These are phyloP conservation scores for Wickerhamiella azyma DNA, from an alignment of 805 yeast genomes.

Conservation along the genomic window DNA sequence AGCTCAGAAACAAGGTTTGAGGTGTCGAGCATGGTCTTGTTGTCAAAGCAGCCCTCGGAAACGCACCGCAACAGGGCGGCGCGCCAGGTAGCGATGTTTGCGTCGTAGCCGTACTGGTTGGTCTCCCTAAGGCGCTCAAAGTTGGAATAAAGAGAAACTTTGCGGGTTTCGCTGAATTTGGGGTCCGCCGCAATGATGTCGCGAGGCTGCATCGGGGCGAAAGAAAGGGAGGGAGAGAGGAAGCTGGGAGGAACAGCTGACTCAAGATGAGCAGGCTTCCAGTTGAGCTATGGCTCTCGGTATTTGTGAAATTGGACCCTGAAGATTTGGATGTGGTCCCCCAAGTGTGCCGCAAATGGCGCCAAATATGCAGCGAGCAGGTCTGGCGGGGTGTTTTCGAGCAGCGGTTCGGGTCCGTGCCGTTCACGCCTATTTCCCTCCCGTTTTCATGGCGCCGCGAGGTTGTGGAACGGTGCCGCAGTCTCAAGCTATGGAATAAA, in stretches of 20 bases:
- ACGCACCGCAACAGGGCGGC: constrained; percentile 24
- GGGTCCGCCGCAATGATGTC: constrained; percentile 18
- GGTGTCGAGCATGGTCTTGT: constrained; percentile 20
- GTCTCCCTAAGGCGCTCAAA: constrained; percentile 31
- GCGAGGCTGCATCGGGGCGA: constrained; percentile 1
- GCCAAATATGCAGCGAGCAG: constrained; percentile 19
- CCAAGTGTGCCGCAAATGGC: constrained; percentile 23
- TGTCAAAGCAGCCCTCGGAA: constrained; percentile 19
- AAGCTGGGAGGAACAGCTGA: not conserved
- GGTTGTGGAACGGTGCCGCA: constrained; percentile 17
- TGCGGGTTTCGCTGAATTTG: constrained; percentile 29
- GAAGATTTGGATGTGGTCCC: constrained; percentile 18
- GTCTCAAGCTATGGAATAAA: constrained; percentile 21
- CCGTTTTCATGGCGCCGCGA: constrained; percentile 23
- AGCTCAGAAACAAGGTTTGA: constrained; percentile 17
- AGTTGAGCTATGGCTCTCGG: constrained; percentile 17
- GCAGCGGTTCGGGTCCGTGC: constrained; percentile 16
- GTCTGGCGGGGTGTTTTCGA: constrained; percentile 22
- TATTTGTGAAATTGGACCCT: constrained; percentile 18
- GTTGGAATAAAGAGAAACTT: constrained; percentile 37
- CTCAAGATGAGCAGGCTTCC: constrained; percentile 13
- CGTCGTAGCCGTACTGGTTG: constrained; percentile 38
- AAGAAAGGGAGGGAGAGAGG: not conserved
- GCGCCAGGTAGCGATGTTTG: constrained; percentile 37
- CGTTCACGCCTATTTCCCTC: constrained; percentile 2